phyloP scores from a whole-genome alignment of 2,329 filamentous ascomycete genomes.

The Trichothecium roseum region DNA sequence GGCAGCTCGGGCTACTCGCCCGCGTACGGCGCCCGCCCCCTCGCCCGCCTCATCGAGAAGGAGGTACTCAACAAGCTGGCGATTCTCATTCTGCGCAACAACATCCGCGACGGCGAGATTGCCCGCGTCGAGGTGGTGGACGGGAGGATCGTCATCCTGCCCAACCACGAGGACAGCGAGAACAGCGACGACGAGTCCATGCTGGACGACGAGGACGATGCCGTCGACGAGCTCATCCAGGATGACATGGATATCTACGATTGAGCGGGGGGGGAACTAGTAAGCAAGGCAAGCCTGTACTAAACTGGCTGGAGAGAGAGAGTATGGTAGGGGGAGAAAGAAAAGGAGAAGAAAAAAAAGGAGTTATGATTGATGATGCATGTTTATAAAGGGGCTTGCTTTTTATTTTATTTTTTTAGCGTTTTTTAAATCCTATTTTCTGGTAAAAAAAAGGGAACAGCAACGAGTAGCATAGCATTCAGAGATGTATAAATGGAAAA shows the following conservation, averaged over 20 bases:
- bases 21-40: conserved; percentile 83
- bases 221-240: conserved; percentile 55
- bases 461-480: too few species aligned
- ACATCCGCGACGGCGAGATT: conserved; percentile 73
- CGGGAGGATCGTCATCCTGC: conserved; percentile 68
- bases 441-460: too few species aligned
- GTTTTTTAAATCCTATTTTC: too few species aligned
- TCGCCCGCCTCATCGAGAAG: conserved; percentile 87
- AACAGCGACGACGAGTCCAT: conserved; percentile 60
- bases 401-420: too few species aligned
- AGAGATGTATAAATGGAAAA: too few species aligned
- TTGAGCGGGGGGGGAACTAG: conserved; percentile 12
- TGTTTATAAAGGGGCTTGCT: too few species aligned
- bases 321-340: too few species aligned
- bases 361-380: background rate
- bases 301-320: too few species aligned
- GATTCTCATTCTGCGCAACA: conserved; percentile 78
- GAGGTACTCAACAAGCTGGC: conserved; percentile 92
- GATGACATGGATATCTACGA: conserved; percentile 48
- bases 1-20: conserved; percentile 88
- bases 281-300: background rate
- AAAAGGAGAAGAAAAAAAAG: too few species aligned
- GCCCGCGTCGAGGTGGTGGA: conserved; percentile 72
- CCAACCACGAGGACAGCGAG: conserved; percentile 69
- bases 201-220: conserved; percentile 55